Evolutionary conservation across 768 basidiomycete species (phyloP), one percentile per base, ranked within the genome.

Genomic region (Hypholoma fasciculare): DNA sequence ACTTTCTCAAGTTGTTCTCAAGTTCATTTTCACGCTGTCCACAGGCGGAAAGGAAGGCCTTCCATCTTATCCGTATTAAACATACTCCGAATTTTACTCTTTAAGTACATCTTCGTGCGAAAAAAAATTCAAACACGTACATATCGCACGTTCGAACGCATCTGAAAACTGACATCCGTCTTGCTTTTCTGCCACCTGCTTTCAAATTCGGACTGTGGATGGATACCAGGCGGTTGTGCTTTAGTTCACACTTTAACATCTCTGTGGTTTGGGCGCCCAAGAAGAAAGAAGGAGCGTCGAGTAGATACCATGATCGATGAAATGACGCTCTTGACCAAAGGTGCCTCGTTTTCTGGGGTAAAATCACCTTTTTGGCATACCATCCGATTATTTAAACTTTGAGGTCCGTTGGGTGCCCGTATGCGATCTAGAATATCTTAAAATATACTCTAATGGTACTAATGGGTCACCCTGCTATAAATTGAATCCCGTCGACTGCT

Each of bases 21-120:
- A 34, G 30, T 34, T 34, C 30, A 34, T 34, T 34, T 34, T 34
- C 30, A 34, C 30, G 30, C 30, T 34, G 30, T 34, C 30, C 30
- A 34, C 7, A 9, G 30, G 30, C 30, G 30, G 27, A 16, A 46
- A 17, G 16, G 26, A 54, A 54, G 52, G 52, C 23, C 52, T 54
- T 54, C 52, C 39, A 30, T 52, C 52, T 43, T 44, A 44, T 23
- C 42, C 52, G 43, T 26, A 43, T 54, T 17, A 23, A n/a, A 43
- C 43, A 20, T 34, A 26, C 17, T 54, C 27, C 23, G 39, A 54
- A 43, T 30, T n/a, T 53, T 27, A 43, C 7, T 43, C 20, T 40
- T 6, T 16, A 23, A 23, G 23, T 23, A 19, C 13, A 14, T 30
- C 26, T 44, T 11, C 42, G 27, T 36, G 40, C 7, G 52, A 46